These are phyloP conservation scores for Talaromyces ruber DNA, from an alignment of 495 filamentous ascomycete genomes.

Conservation along the genomic window DNA sequence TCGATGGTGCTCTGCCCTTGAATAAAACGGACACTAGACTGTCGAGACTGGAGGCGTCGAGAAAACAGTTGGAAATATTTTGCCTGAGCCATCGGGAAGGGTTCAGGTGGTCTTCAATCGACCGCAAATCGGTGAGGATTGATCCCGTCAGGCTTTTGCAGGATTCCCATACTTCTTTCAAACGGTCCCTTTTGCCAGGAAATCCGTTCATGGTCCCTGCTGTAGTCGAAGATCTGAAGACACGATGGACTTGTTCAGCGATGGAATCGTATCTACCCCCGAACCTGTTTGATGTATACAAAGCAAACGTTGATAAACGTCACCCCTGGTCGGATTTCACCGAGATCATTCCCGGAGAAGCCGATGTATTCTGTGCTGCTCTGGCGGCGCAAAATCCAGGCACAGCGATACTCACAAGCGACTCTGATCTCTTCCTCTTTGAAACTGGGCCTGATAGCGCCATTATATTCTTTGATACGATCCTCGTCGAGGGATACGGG, in stretches of 20 bases:
- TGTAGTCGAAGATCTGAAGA: conserved; percentile 52
- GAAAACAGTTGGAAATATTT: conserved; percentile 30
- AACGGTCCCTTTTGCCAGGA: conserved; percentile 33
- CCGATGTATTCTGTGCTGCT: conserved; percentile 58
- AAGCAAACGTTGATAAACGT: conserved; percentile 3
- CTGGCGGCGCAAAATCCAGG: conserved; percentile 36
- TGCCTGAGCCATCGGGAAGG: conserved; percentile 11
- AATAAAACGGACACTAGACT: conserved; percentile 47
- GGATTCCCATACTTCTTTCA: conserved; percentile 14
- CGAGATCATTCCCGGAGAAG: conserved; percentile 58
- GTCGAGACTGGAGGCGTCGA: conserved; percentile 36
- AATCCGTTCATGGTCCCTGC: conserved; percentile 60
- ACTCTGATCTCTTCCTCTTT: conserved; percentile 68
- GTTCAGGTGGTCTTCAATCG: not conserved
- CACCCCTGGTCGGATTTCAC: conserved; percentile 41
- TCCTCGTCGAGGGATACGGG: conserved; percentile 16
- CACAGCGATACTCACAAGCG: conserved; percentile 52
- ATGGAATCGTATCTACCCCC: conserved; percentile 12
- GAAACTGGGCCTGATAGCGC: conserved; percentile 48
- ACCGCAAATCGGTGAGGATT: not conserved
- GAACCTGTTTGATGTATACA: conserved; percentile 1
- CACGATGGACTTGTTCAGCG: conserved; percentile 21
- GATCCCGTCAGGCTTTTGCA: conserved; percentile 17
- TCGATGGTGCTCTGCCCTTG: conserved; percentile 66
- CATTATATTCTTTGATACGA: conserved; percentile 51